Conservation (phyloP, 2,329 filamentous ascomycete species). For the Cladophialophora yegresii region DNA sequence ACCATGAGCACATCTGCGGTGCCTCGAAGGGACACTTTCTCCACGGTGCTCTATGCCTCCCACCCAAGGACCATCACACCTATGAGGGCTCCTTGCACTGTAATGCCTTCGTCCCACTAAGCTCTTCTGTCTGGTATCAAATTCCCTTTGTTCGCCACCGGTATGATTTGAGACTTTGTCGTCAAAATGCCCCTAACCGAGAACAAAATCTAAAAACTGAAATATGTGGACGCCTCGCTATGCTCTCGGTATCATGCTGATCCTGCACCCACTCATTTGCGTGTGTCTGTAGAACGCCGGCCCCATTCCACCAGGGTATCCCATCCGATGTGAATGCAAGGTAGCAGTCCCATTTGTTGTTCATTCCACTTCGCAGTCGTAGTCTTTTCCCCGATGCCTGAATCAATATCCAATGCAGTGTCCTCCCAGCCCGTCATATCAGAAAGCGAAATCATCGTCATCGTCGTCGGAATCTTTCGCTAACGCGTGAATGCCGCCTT, state of each 20-base stretch:
- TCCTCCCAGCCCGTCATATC: background rate
- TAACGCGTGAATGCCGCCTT: constrained; percentile 8
- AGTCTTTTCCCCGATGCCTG: background rate
- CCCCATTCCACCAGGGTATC: background rate
- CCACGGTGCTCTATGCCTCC: background rate
- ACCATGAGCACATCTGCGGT: background rate
- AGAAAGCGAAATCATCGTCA: constrained; percentile 25
- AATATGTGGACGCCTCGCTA: background rate
- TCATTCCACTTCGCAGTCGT: background rate
- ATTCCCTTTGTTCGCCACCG: background rate
- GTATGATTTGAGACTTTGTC: background rate
- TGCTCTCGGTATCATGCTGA: constrained; percentile 1
- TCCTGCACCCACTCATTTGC: background rate
- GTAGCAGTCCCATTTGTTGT: background rate
- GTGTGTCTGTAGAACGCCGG: background rate
- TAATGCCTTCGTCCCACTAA: background rate
- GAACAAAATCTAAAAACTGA: background rate
- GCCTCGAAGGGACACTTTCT: background rate
- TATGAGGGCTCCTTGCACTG: background rate
- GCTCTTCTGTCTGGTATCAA: background rate
- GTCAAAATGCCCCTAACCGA: background rate
- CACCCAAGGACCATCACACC: background rate
- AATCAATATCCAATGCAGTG: background rate
- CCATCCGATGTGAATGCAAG: background rate
- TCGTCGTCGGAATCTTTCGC: constrained; percentile 4